Conservation (phyloP, 2,329 filamentous ascomycete species). For the Diplodia mutila region DNA sequence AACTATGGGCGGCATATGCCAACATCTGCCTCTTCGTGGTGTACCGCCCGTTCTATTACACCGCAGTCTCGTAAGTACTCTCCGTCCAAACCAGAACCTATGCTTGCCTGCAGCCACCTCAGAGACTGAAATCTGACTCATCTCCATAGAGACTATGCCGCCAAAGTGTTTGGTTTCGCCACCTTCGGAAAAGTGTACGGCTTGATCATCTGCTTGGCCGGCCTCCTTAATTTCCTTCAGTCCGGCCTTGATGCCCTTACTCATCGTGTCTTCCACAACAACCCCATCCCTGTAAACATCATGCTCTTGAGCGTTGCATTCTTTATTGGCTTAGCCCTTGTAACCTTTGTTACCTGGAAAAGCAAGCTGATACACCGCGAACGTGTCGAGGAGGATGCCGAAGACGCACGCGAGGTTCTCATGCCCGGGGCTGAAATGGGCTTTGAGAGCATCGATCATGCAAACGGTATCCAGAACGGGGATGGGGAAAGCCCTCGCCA, state of each 20-base stretch:
- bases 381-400: constrained; percentile 42
- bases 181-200: constrained; percentile 96
- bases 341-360: constrained; percentile 65
- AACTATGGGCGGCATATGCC: constrained; percentile 71
- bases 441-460: constrained; percentile 1
- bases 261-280: constrained; percentile 69
- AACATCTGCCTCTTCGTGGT: constrained; percentile 81
- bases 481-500: neutral
- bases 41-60: constrained; percentile 89
- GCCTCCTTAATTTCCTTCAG: constrained; percentile 82
- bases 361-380: constrained; percentile 48
- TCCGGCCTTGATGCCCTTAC: constrained; percentile 78
- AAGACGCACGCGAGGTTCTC: constrained; percentile 40
- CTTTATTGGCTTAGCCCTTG: constrained; percentile 66
- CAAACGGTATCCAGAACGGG: neutral
- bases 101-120: neutral
- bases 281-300: constrained; percentile 79
- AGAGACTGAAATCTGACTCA: constrained; percentile 22
- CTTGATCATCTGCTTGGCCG: constrained; percentile 82
- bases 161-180: constrained; percentile 88
- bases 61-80: constrained; percentile 68
- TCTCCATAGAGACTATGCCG: constrained; percentile 69
- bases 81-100: neutral
- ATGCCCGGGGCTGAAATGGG: constrained; percentile 37
- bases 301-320: constrained; percentile 66